Percentiles rank a stretch among this genome's conserved stretches.
These are phyloP conservation scores for Globisporangium canariense DNA, from an alignment of 352 stramenopile species.

Conservation along the genomic window DNA sequence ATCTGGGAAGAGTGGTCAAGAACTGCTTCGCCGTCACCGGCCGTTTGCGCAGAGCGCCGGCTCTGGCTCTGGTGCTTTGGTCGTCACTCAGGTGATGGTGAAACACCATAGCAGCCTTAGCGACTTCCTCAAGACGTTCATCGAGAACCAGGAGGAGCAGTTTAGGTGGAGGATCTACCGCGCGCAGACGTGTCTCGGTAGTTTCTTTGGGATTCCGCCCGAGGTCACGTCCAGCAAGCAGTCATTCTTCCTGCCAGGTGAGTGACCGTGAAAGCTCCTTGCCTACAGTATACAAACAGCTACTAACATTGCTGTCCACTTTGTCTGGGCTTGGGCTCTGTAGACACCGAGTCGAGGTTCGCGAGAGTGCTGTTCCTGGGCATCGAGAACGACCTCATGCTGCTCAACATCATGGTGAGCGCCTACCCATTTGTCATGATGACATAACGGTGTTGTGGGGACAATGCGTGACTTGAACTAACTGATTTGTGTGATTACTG, in stretches of 20 bases:
- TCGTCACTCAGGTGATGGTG: conserved; percentile 52
- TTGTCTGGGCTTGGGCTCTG: neutral
- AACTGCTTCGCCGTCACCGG: conserved; percentile 13
- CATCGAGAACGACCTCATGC: conserved; percentile 84
- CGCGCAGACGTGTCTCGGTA: conserved; percentile 68
- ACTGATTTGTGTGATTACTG: conserved; percentile 12
- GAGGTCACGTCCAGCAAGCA: conserved; percentile 69
- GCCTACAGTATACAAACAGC: no score
- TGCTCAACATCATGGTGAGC: conserved; percentile 76
- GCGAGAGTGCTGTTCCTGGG: conserved; percentile 64
- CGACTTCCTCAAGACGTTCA: conserved; percentile 82
- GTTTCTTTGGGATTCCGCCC: conserved; percentile 65
- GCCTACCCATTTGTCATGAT: no score
- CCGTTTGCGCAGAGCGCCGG: conserved; percentile 7
- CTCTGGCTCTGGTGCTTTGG: neutral
- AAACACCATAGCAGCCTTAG: conserved; percentile 46
- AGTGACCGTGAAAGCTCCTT: neutral
- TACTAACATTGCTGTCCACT: neutral
- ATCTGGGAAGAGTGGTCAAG: neutral
- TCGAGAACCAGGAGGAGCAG: conserved; percentile 79
- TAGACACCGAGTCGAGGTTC: conserved; percentile 58
- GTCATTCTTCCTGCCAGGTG: conserved; percentile 65
- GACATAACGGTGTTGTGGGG: neutral
- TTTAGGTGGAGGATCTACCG: conserved; percentile 77
- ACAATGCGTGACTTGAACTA: conserved; percentile 6